Conservation (phyloP, 2,329 filamentous ascomycete species). For the Cladophialophora carrionii region DNA sequence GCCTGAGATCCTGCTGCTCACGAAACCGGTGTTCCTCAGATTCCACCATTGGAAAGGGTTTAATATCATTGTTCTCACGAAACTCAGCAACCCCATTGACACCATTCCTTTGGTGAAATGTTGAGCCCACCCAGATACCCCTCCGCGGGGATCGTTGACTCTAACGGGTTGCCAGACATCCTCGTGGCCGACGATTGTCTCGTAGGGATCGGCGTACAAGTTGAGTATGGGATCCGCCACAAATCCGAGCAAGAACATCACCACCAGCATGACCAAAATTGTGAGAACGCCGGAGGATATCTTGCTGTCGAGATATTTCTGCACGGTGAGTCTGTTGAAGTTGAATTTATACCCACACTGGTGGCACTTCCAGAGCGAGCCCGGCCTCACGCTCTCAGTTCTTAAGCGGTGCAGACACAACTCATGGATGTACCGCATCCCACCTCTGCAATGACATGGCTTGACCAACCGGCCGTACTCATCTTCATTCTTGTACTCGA, state of each 20-base stretch:
- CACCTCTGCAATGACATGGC: slow-evolving; percentile 92
- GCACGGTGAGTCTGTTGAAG: slow-evolving; percentile 36
- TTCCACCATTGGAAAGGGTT: slow-evolving; percentile 77
- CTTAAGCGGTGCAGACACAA: slow-evolving; percentile 85
- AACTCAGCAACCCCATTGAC: slow-evolving; percentile 84
- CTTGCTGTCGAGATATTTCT: slow-evolving; percentile 63
- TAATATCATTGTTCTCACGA: slow-evolving; percentile 76
- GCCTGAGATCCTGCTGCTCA: slow-evolving; percentile 39
- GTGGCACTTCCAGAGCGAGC: slow-evolving; percentile 39
- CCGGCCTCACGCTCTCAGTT: slow-evolving; percentile 63
- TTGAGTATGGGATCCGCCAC: slow-evolving; percentile 91
- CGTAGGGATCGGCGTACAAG: slow-evolving; percentile 78
- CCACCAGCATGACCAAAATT: slow-evolving; percentile 67
- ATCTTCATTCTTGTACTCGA: slow-evolving; percentile 74
- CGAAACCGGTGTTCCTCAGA: slow-evolving; percentile 64
- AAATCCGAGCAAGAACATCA: slow-evolving; percentile 84
- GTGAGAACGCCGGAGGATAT: slow-evolving; percentile 72
- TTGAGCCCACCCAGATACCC: slow-evolving; percentile 68
- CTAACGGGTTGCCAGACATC: slow-evolving; percentile 43
- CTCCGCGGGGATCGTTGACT: slow-evolving; percentile 25
- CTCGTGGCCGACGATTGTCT: slow-evolving; percentile 54
- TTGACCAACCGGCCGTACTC: slow-evolving; percentile 74
- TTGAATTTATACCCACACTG: slow-evolving; percentile 38
- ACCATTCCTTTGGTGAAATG: slow-evolving; percentile 90
- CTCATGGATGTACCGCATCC: slow-evolving; percentile 91